Base-by-base conservation (phyloP, 305 asterid species). In the Ilex paraguariensis region DNA sequence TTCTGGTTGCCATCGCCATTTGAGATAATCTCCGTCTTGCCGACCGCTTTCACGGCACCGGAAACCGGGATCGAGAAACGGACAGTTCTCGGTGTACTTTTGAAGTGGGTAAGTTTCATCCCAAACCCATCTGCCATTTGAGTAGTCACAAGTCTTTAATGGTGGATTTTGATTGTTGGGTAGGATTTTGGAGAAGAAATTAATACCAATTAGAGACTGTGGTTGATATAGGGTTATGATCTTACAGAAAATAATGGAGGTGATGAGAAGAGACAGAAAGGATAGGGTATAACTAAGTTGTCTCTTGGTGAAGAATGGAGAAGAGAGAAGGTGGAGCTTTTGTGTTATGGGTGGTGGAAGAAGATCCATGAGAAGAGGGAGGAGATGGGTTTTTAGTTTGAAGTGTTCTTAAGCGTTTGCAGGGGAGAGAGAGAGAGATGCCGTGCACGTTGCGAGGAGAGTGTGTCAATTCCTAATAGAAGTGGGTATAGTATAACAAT, bases 1-100 rank as follows among this genome's bases (percentile, higher is more conserved):
- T 8, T 74, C 64, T 7, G 98, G 97, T 56, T 79, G 82, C 98
- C 98, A 91, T 21, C 95, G 79, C 98, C 98, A 91, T 56, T 83
- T 88, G 62, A 67, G 91, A 39, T 79, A 88, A 51, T 60, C 83
- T 11, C 60, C 54, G 59, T 91, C 90, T 1, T 13, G 61, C 13
- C 98, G 64, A 3, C 98, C 98, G 49, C 70, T 88, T 7, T 6
- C 56, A 30, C 50, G 82, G 78, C 98, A 91, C 7, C 91, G 86
- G 63, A 91, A 92, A 2, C 97, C 97, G 0, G 93, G 91, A 69
- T 92, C 98, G 64, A 92, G 57, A 67, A 88, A 92, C 2, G 89
- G 91, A 84, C 98, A 92, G 3, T 71, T 62, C 74, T 92, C 98
- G 6, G 72, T 10, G 70, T 92, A 92, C 28, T 72, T 66, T 21